Evolutionary conservation across 495 filamentous ascomycete genomes (phyloP), one percentile per base, ranked within the genome.

Genomic region (Penicillium canariense): DNA sequence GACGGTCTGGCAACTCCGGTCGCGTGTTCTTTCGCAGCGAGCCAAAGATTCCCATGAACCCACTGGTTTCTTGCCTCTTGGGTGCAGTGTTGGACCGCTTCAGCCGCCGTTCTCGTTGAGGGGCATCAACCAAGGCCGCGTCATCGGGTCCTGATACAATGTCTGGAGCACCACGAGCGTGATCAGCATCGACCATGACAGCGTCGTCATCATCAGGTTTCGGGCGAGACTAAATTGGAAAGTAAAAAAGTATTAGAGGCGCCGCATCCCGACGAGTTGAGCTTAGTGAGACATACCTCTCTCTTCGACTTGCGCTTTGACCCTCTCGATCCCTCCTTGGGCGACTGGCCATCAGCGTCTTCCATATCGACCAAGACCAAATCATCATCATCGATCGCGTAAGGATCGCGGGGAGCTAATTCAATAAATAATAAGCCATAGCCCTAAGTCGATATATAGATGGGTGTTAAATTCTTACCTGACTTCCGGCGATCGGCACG

Each of bases 121-220:
- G 68, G 77, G 80, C 68, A 82, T 87, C 95, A 78, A 96, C 62
- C 87, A 77, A 63, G 78, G 90, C 62, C 85, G 81, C 30, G 84
- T 87, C 83, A 87, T 90, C 78, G 7, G 76, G 72, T 2, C 77
- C 75, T 28, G 71, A 73, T 15, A 68, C 40, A 7, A 77, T 62
- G 23, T 76, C 70, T 45, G 74, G 68, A 14, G 52, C 67, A 20
- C 61, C 67, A 15, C 61, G 68, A 25, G 64, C 62, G 53, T 68
- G 71, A 1, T 77, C 73, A 25, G 66, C 68, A 49, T 80, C 78
- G 18, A 78, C 73, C 63, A 81, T 75, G 26, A 78, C 72, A 52
- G 66, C 58, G 35, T 80, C 77, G 2, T 80, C 78, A 4, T 74
- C 60, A 5, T 71, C 70, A 8, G 52, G 60, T 31, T 56, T 63